phyloP scores from a whole-genome alignment of 2,329 filamentous ascomycete genomes.

The Acrocalymma vagum region DNA sequence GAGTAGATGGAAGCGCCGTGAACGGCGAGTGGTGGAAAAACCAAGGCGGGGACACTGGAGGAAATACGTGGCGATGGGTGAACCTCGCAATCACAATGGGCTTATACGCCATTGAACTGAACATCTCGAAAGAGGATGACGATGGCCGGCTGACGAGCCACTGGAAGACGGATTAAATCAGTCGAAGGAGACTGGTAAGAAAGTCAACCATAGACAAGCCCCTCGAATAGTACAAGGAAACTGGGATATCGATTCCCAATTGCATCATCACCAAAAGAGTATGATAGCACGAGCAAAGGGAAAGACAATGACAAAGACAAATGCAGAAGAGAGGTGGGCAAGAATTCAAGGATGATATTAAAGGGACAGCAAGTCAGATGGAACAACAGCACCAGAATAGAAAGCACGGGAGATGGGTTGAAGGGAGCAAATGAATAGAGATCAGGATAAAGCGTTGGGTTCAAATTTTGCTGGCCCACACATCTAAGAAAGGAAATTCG shows the following conservation, averaged over 20 bases:
- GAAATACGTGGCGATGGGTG: conserved; percentile 91
- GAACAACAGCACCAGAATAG: too few relatives aligned
- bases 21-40: conserved; percentile 81
- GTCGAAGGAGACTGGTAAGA: background rate
- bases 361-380: too few relatives aligned
- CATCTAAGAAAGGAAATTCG: background rate
- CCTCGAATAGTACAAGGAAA: background rate
- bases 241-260: too few relatives aligned
- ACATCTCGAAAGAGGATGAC: conserved; percentile 82
- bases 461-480: too few relatives aligned
- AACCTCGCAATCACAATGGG: conserved; percentile 90
- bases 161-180: conserved; percentile 84
- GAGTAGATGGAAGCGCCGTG: conserved; percentile 55
- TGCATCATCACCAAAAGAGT: background rate
- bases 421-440: too few relatives aligned
- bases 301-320: background rate
- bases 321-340: too few relatives aligned
- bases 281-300: background rate
- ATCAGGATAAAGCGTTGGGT: too few relatives aligned
- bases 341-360: too few relatives aligned
- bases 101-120: conserved; percentile 89
- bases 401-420: too few relatives aligned
- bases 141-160: conserved; percentile 77
- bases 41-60: conserved; percentile 81
- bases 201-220: background rate